Percentiles rank a stretch among this genome's conserved stretches.
Conservation (phyloP, 768 basidiomycete species). For the Boletus subcaerulescens region DNA sequence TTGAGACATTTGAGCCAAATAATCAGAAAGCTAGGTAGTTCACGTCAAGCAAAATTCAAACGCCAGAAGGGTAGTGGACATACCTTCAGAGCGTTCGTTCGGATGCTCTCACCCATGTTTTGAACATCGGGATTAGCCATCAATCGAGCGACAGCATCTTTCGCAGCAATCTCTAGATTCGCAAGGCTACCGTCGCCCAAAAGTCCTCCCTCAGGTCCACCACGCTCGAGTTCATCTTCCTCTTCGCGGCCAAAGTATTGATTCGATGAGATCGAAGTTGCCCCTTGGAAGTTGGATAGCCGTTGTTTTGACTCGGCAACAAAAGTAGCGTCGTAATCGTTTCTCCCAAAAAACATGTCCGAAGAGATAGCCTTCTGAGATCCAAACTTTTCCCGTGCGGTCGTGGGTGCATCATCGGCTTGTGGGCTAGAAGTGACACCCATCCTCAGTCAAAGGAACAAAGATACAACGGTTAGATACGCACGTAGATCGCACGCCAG, state of each 20-base stretch:
- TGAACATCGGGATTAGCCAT: slow-evolving; percentile 87
- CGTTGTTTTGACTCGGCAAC: slow-evolving; percentile 77
- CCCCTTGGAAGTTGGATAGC: slow-evolving; percentile 83
- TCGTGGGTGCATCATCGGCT: slow-evolving; percentile 63
- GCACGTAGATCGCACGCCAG: slow-evolving; percentile 43
- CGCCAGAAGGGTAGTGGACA: slow-evolving; percentile 17
- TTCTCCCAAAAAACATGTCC: slow-evolving; percentile 95
- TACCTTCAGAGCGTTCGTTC: slow-evolving; percentile 82
- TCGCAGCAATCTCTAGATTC: slow-evolving; percentile 60
- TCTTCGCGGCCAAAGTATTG: slow-evolving; percentile 96
- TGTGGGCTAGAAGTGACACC: slow-evolving; percentile 18
- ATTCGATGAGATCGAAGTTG: slow-evolving; percentile 89
- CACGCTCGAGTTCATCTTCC: slow-evolving; percentile 46
- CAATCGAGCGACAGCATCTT: slow-evolving; percentile 70
- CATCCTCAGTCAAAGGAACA: neutral
- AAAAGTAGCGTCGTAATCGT: slow-evolving; percentile 74
- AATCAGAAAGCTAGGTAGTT: slow-evolving; percentile 53
- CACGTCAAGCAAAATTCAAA: neutral
- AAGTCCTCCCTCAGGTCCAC: slow-evolving; percentile 54
- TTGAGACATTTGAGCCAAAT: slow-evolving; percentile 66
- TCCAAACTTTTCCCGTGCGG: slow-evolving; percentile 89
- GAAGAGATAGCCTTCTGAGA: slow-evolving; percentile 94
- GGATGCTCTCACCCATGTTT: slow-evolving; percentile 74
- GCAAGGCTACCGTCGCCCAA: slow-evolving; percentile 50
- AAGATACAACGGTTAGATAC: neutral